Evolutionary conservation across 352 stramenopile genomes (phyloP).

Genomic region (Pythium guiyangense): DNA sequence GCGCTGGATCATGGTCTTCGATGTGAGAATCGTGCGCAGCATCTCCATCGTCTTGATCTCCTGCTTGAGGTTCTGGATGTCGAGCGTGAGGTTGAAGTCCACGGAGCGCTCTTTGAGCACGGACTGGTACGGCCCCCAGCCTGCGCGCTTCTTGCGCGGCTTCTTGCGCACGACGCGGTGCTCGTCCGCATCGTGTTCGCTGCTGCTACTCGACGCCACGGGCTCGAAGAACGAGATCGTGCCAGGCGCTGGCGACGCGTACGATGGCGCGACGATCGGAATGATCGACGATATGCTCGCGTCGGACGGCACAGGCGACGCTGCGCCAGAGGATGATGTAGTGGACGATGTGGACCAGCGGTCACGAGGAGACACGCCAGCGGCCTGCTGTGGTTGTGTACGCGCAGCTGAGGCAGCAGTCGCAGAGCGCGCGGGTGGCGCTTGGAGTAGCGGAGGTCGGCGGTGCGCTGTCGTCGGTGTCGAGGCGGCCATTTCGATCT

Average conservation of each 20-base stretch:
- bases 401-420: too few species aligned
- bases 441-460: too few species aligned
- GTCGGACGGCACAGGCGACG: background rate
- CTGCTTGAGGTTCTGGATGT: constrained; percentile 26
- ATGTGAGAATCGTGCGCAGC: constrained; percentile 20
- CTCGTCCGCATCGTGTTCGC: constrained; percentile 17
- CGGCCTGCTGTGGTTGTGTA: background rate
- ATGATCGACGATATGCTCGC: constrained; percentile 5
- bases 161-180: constrained; percentile 8
- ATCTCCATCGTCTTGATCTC: constrained; percentile 25
- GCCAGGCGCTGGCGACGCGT: constrained; percentile 3
- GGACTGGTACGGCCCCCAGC: constrained; percentile 7
- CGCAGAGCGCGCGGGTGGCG: too few species aligned
- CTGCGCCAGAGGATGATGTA: background rate
- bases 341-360: constrained; percentile 2
- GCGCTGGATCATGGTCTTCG: constrained; percentile 18
- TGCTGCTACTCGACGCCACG: background rate
- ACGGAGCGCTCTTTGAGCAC: constrained; percentile 18
- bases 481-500: background rate
- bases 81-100: constrained; percentile 25
- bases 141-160: background rate
- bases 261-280: constrained; percentile 6
- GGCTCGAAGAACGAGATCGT: constrained; percentile 10
- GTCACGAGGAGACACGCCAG: background rate
- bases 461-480: background rate